These are phyloP conservation scores for Arachis hypogaea DNA, from an alignment of 306 rosid species.

Conservation along the genomic window DNA sequence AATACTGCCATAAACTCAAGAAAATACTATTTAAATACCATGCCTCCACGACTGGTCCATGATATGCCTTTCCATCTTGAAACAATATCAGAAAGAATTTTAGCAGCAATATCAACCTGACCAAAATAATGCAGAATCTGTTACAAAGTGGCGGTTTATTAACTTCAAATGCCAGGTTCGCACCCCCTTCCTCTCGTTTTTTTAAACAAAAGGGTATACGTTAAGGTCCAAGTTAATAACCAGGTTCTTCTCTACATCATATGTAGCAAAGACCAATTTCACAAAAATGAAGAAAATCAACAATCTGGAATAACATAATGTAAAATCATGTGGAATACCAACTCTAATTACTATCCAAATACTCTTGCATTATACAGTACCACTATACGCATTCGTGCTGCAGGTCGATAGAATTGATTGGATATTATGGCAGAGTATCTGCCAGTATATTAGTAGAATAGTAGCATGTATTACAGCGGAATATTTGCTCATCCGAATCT, in stretches of 20 bases:
- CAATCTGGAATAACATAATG: background rate
- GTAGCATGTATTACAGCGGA: no score
- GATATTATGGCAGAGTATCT: no score
- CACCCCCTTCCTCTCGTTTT: no score
- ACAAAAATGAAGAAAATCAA: background rate
- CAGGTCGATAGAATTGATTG: no score
- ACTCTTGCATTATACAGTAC: no score
- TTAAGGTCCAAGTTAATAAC: background rate
- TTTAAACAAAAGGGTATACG: background rate
- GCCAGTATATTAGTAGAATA: no score
- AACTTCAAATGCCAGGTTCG: background rate
- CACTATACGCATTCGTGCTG: no score
- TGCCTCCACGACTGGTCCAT: constrained; percentile 90
- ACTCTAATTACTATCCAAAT: no score
- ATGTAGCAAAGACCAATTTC: background rate
- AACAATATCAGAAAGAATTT: constrained; percentile 50
- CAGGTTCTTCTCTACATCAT: background rate
- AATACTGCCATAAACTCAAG: constrained; percentile 18
- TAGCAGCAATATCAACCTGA: constrained; percentile 64
- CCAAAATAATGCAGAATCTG: constrained; percentile 23
- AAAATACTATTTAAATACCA: constrained; percentile 52
- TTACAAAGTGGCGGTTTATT: background rate
- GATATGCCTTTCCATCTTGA: constrained; percentile 70
- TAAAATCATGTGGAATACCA: background rate
- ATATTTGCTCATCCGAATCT: no score